Evolutionary conservation across 441 rosid genomes (phyloP), one percentile per base, ranked within the genome.

Genomic region (Arabidopsis lyrata): DNA sequence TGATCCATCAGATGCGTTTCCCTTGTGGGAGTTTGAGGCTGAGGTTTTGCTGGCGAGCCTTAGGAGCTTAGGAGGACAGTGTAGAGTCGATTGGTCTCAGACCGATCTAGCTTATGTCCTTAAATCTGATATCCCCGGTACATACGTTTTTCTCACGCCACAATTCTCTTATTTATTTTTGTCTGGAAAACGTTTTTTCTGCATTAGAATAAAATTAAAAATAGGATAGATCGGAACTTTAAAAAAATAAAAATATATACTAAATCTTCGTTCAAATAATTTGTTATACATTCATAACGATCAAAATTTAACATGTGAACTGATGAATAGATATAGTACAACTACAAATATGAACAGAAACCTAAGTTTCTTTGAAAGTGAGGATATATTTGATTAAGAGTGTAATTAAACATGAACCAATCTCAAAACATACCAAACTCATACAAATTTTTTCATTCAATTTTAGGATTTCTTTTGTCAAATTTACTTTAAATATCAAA

Each of bases 1-100:
- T 42, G 98, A 94, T 86, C 97, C 98, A 0, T 91, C 87, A 3
- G 97, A 94, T 77, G 98, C 98, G 2, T 94, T 94, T 83, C 95
- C 97, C 0, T 72, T 94, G 7, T 92, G 99, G 99, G 99, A 94
- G 18, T 86, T 90, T 44, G 94, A 92, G 34, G 83, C 97, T 0
- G 89, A 87, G 29, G 69, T 83, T 54, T 70, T 92, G 76, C 64
- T 89, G 13, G 77, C 80, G 12, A 75, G 72, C 77, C 88, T 90
- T 24, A 82, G 88, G 73, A 90, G 80, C 76, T 70, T 81, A 7
- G 84, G 89, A 7, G 84, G 89, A 72, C 86, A 86, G 81, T 86
- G 82, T 47, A 73, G 56, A 32, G 88, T 90, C 14, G 95, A 92
- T 77, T 94, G 99, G 97, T 79, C 76, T 41, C 91, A 88, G 79